A percentile compares a stretch with the other conserved stretches of the same genome.
Conservation (phyloP, 257 asterid species). For the Petrea volubilis region DNA sequence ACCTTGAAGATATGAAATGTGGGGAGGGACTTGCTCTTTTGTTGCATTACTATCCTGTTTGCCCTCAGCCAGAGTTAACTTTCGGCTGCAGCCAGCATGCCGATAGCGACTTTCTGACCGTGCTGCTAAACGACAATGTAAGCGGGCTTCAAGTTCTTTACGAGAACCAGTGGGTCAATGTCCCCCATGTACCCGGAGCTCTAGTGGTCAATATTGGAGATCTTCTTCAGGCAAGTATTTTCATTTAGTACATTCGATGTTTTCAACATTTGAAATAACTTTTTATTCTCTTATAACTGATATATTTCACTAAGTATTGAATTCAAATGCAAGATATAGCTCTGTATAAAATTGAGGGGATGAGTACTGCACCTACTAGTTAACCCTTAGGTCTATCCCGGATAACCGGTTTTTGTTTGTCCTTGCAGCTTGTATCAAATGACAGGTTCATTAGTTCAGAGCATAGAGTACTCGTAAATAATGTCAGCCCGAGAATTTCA, state of each 20-base stretch:
- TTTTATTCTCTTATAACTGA: neutral
- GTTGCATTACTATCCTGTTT: conserved; percentile 37
- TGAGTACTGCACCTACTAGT: too few species aligned
- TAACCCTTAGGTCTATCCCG: too few species aligned
- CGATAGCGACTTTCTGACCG: conserved; percentile 45
- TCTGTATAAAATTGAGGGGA: too few species aligned
- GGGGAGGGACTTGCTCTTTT: conserved; percentile 31
- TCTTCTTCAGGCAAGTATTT: conserved; percentile 48
- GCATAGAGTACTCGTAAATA: conserved; percentile 54
- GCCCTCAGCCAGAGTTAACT: conserved; percentile 42
- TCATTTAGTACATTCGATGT: neutral
- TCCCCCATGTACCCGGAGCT: conserved; percentile 47
- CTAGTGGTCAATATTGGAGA: conserved; percentile 50
- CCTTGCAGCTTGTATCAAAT: conserved; percentile 51
- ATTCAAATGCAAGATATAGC: too few species aligned
- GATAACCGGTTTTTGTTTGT: neutral
- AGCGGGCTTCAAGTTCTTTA: conserved; percentile 51
- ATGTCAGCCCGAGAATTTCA: conserved; percentile 47
- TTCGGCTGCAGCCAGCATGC: conserved; percentile 45
- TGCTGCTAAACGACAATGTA: conserved; percentile 43
- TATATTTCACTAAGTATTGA: too few species aligned
- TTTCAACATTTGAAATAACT: neutral
- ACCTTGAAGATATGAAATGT: conserved; percentile 35
- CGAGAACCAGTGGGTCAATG: conserved; percentile 50
- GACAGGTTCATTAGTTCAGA: conserved; percentile 54